phyloP scores from a whole-genome alignment of 2,329 filamentous ascomycete species.

The Annulohypoxylon truncatum region DNA sequence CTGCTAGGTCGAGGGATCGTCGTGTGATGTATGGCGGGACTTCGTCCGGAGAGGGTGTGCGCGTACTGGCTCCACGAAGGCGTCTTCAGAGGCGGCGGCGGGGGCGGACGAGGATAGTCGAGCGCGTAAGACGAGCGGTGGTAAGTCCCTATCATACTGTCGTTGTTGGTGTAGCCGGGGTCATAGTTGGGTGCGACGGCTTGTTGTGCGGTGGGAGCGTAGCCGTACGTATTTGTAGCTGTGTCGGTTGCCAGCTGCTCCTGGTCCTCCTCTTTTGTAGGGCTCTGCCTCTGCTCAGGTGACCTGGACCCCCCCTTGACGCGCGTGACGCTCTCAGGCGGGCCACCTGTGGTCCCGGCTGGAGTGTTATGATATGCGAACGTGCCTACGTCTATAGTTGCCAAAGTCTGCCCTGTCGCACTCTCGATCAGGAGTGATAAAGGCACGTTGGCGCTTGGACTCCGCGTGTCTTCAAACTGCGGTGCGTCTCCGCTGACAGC shows the following conservation, averaged over 20 bases:
- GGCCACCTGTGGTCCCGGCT: slow-evolving; percentile 50
- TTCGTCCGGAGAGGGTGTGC: slow-evolving; percentile 55
- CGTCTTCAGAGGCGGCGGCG: slow-evolving; percentile 53
- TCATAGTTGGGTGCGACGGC: slow-evolving; percentile 55
- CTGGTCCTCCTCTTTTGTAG: slow-evolving; percentile 51
- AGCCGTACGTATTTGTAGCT: slow-evolving; percentile 67
- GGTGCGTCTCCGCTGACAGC: slow-evolving; percentile 79
- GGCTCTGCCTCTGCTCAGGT: slow-evolving; percentile 59
- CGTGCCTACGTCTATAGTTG: slow-evolving; percentile 59
- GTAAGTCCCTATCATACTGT: slow-evolving; percentile 68
- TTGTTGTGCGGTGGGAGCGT: slow-evolving; percentile 65
- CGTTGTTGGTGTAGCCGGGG: slow-evolving; percentile 49
- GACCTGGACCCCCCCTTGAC: slow-evolving; percentile 53
- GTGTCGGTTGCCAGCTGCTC: slow-evolving; percentile 53
- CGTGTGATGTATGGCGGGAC: slow-evolving; percentile 56
- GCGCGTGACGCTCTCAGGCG: slow-evolving; percentile 57
- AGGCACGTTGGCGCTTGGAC: slow-evolving; percentile 63
- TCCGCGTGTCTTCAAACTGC: slow-evolving; percentile 63
- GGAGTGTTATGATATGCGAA: slow-evolving; percentile 59
- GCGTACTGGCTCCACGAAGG: slow-evolving; percentile 60
- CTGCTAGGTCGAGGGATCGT: slow-evolving; percentile 59
- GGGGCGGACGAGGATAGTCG: slow-evolving; percentile 57
- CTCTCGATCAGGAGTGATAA: slow-evolving; percentile 66
- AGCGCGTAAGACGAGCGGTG: slow-evolving; percentile 64
- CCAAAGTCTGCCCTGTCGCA: slow-evolving; percentile 64